phyloP scores from a whole-genome alignment of 2,329 filamentous ascomycete genomes.

The Monosporascus sp. region DNA sequence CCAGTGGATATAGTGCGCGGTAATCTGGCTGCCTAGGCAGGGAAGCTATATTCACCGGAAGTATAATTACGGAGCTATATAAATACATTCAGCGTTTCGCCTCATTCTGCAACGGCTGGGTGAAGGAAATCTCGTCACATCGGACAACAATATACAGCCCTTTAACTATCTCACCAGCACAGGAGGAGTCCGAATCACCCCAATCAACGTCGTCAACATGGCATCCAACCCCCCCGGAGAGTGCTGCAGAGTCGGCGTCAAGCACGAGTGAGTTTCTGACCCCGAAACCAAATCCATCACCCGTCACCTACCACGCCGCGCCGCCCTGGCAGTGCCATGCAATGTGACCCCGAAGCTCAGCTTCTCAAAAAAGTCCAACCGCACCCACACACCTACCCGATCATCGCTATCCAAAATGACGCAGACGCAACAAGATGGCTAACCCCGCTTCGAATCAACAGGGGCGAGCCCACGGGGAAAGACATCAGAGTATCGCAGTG shows the following conservation, averaged over 20 bases:
- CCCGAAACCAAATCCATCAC: not conserved
- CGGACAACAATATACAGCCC: no score
- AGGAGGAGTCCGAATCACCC: no score
- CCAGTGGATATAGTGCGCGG: no score
- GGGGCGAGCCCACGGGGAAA: slow-evolving; percentile 43
- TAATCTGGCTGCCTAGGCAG: no score
- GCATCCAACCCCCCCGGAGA: slow-evolving; percentile 46
- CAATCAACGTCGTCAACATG: slow-evolving; percentile 29
- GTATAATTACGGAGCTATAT: no score
- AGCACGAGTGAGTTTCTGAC: slow-evolving; percentile 44
- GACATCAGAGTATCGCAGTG: slow-evolving; percentile 40
- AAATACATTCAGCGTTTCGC: no score
- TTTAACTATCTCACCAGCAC: not conserved
- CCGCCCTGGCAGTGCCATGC: not conserved
- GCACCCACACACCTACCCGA: not conserved
- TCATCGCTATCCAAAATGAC: not conserved
- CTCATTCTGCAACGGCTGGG: no score
- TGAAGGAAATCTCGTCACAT: no score
- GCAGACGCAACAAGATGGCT: not conserved
- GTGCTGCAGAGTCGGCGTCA: slow-evolving; percentile 49
- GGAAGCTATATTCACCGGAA: no score
- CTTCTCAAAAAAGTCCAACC: not conserved
- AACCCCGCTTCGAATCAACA: slow-evolving; percentile 17
- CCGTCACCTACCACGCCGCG: not conserved
- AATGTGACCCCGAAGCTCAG: not conserved